These are phyloP conservation scores for Ministeria vibrans DNA, from an alignment of 78 protist species.

Conservation along the genomic window DNA sequence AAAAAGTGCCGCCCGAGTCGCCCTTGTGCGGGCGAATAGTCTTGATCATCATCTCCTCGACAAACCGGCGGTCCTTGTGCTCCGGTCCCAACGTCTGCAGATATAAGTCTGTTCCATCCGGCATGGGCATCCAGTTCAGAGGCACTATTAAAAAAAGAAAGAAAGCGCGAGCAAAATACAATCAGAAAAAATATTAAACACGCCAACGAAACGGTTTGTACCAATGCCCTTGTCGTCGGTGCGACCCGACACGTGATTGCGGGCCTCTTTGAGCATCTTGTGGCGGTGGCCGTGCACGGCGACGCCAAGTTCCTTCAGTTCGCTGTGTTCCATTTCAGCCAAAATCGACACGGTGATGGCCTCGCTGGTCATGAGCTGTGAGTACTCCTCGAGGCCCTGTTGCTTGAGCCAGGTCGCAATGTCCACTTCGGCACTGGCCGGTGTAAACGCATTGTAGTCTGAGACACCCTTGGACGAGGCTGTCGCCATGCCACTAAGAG, in stretches of 20 bases:
- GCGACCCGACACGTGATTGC: too few relatives aligned
- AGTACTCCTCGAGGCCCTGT: not conserved
- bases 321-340: not conserved
- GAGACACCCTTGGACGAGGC: too few relatives aligned
- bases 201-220: not conserved
- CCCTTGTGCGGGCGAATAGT: not conserved
- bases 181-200: not conserved
- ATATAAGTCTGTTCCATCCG: not conserved
- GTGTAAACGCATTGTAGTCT: too few relatives aligned
- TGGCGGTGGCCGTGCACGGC: constrained; percentile 1
- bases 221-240: not conserved
- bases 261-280: not conserved
- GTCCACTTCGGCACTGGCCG: too few relatives aligned
- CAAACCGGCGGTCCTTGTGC: not conserved
- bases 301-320: constrained; percentile 6
- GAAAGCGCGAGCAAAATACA: not conserved
- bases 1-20: not conserved
- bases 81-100: not conserved
- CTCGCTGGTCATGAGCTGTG: not conserved
- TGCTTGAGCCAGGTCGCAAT: not conserved
- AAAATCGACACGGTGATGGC: not conserved
- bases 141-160: not conserved
- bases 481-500: too few relatives aligned
- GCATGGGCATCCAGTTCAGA: not conserved
- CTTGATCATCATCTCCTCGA: not conserved